Percentiles rank a stretch among this genome's conserved stretches.
Evolutionary conservation across 2,329 filamentous ascomycete genomes (phyloP).

Genomic region (Bipolaris gigantea): DNA sequence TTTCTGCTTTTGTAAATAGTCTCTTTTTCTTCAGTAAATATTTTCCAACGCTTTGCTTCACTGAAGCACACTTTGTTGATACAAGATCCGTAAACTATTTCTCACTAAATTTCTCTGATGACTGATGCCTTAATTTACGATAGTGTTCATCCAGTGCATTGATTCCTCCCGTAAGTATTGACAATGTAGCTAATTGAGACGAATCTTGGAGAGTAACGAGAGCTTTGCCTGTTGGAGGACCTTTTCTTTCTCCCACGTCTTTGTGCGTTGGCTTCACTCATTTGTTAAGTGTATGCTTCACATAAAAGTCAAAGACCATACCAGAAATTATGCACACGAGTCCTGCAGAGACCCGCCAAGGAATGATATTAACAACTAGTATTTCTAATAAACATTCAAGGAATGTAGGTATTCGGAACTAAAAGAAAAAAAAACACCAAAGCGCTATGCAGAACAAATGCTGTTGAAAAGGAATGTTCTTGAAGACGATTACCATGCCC

Average conservation of each 20-base stretch:
- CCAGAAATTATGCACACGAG: neutral
- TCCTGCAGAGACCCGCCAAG: neutral
- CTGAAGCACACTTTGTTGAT: neutral
- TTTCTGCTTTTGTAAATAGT: slow-evolving; percentile 2
- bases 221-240: neutral
- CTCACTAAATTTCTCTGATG: too few species aligned
- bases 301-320: neutral
- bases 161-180: neutral
- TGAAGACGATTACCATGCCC: neutral
- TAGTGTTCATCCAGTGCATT: neutral
- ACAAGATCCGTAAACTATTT: too few species aligned
- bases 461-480: neutral
- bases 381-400: neutral
- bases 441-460: slow-evolving; percentile 1
- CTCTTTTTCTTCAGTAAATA: neutral
- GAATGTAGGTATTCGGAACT: neutral
- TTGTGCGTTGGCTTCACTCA: neutral
- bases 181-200: neutral
- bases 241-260: neutral
- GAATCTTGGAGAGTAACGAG: neutral
- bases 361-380: slow-evolving; percentile 7
- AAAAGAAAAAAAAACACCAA: neutral
- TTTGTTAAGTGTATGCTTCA: neutral
- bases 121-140: too few species aligned
- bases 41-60: neutral